These are phyloP conservation scores for Carex pumila DNA, from an alignment of 176 grass and related monocot species.

Conservation along the genomic window DNA sequence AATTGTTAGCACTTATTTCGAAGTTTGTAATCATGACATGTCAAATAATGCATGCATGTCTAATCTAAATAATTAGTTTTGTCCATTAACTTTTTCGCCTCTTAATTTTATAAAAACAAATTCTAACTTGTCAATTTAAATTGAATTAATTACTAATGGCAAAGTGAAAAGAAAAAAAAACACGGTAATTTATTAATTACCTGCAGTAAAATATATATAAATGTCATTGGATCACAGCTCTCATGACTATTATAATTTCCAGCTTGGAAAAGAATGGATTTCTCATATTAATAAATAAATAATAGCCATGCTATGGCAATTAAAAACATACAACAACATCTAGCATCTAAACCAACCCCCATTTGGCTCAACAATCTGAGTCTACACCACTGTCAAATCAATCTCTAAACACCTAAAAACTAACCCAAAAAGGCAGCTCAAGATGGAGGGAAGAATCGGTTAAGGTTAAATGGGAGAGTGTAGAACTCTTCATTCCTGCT, in stretches of 20 bases:
- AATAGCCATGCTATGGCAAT: background rate
- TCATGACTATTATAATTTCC: background rate
- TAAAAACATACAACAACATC: slow-evolving; percentile 10
- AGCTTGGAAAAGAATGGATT: slow-evolving; percentile 14
- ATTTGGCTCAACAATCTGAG: slow-evolving; percentile 43
- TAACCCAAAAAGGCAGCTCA: slow-evolving; percentile 9
- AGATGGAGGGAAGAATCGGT: slow-evolving; percentile 89
- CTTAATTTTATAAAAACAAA: too few species aligned
- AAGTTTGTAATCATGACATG: too few species aligned
- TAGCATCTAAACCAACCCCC: background rate
- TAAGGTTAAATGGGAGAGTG: slow-evolving; percentile 91
- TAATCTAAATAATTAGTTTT: too few species aligned
- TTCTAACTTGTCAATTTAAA: too few species aligned
- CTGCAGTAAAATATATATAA: too few species aligned
- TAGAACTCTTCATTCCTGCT: slow-evolving; percentile 96
- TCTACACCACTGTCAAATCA: slow-evolving; percentile 4
- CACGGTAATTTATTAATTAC: too few species aligned
- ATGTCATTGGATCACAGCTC: background rate
- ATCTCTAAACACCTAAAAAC: background rate
- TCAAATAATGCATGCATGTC: too few species aligned
- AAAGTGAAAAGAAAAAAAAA: too few species aligned
- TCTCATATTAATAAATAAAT: slow-evolving; percentile 18
- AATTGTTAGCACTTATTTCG: too few species aligned
- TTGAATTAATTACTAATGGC: too few species aligned
- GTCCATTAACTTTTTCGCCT: too few species aligned